Percentiles rank a stretch among this genome's conserved stretches.
Conservation (phyloP, 202 grass and related monocot species). For the Digitaria exilis region DNA sequence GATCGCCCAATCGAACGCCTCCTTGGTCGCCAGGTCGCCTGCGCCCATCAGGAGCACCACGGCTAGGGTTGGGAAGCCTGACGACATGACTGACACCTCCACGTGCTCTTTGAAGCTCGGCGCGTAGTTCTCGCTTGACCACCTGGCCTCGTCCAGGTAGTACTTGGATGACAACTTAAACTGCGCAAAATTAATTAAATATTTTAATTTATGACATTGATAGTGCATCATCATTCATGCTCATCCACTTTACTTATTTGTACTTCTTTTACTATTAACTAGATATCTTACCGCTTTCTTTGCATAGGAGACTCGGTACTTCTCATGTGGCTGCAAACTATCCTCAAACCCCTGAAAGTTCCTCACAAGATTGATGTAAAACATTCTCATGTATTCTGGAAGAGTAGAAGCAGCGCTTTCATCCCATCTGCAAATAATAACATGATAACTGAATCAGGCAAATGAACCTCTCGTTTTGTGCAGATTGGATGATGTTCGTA, state of each 20-base stretch:
- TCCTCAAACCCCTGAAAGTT: conserved; percentile 19
- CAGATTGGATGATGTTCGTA: no score
- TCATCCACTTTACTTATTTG: no score
- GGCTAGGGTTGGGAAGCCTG: conserved; percentile 16
- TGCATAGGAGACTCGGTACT: conserved; percentile 37
- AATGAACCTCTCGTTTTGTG: background rate
- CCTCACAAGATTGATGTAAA: conserved; percentile 22
- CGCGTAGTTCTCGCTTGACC: conserved; percentile 1
- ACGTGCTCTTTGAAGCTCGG: conserved; percentile 33
- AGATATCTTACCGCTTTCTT: conserved; percentile 10
- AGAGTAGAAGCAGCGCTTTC: background rate
- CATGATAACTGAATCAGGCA: background rate
- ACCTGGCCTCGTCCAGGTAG: conserved; percentile 28
- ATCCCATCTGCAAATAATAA: conserved; percentile 39
- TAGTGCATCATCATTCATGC: no score
- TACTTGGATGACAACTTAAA: conserved; percentile 4
- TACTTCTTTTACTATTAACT: no score
- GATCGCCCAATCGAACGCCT: background rate
- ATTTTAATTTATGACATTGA: no score
- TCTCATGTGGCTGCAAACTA: conserved; percentile 29
- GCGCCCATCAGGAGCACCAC: conserved; percentile 15
- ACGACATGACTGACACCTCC: conserved; percentile 28
- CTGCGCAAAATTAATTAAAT: background rate
- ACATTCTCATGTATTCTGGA: conserved; percentile 21
- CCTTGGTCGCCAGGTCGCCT: background rate